Evolutionary conservation across 345 rosid genomes (phyloP).

Genomic region (Atalantia buxifolia): DNA sequence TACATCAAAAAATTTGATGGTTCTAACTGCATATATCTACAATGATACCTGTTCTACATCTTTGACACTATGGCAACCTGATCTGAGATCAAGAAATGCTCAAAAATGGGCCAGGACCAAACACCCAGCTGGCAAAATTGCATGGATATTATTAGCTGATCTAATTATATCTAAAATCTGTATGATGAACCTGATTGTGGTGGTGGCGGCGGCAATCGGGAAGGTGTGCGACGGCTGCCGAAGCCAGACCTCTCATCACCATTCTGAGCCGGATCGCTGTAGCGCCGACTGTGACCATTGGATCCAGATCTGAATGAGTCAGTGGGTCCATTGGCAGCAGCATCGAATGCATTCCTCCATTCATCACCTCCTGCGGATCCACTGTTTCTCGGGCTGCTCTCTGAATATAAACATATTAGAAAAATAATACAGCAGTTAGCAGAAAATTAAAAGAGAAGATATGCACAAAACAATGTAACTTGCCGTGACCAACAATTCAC

Average conservation of each 20-base stretch:
- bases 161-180: constrained; percentile 37
- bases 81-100: constrained; percentile 22
- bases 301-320: constrained; percentile 44
- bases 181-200: constrained; percentile 46
- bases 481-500: background rate
- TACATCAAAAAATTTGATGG: constrained; percentile 7
- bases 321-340: constrained; percentile 66
- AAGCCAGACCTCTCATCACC: constrained; percentile 57
- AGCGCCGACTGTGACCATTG: constrained; percentile 64
- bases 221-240: constrained; percentile 74
- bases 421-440: background rate
- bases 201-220: constrained; percentile 87
- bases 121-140: constrained; percentile 13
- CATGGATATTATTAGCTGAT: constrained; percentile 7
- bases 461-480: background rate
- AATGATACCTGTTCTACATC: constrained; percentile 13
- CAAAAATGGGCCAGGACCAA: constrained; percentile 15
- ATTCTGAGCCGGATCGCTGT: constrained; percentile 68
- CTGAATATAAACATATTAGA: constrained; percentile 32
- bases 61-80: constrained; percentile 1
- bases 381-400: constrained; percentile 73
- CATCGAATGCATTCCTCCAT: constrained; percentile 96
- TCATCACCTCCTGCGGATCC: constrained; percentile 69
- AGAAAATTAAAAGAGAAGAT: background rate
- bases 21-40: constrained; percentile 17